These are phyloP conservation scores for Solanum infundibuliforme DNA, from an alignment of 257 asterid species.

Conservation along the genomic window DNA sequence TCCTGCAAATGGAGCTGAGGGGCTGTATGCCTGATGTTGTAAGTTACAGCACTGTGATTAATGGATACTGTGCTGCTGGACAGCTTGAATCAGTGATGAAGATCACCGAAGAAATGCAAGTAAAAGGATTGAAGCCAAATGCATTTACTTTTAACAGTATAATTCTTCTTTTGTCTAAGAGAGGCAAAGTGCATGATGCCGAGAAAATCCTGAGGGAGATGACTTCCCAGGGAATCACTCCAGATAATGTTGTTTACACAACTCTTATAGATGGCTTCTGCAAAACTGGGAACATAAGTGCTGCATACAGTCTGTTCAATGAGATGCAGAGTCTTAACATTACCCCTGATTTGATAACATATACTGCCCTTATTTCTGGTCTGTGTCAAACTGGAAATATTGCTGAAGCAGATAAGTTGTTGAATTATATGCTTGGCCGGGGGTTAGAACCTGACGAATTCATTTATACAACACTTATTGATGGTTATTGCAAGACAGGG, in stretches of 20 bases:
- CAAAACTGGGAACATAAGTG: constrained; percentile 42
- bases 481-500: constrained; percentile 79
- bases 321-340: constrained; percentile 57
- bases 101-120: constrained; percentile 47
- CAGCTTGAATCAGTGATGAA: constrained; percentile 43
- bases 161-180: constrained; percentile 50
- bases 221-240: constrained; percentile 51
- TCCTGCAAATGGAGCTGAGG: constrained; percentile 55
- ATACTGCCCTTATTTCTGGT: constrained; percentile 65
- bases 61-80: constrained; percentile 62
- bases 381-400: constrained; percentile 58
- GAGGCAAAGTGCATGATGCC: constrained; percentile 54
- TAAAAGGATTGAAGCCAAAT: constrained; percentile 64
- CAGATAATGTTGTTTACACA: constrained; percentile 73
- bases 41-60: constrained; percentile 73
- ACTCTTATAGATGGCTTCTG: constrained; percentile 78
- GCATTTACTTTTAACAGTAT: constrained; percentile 67
- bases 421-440: constrained; percentile 51
- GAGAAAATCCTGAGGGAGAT: constrained; percentile 70
- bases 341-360: constrained; percentile 54
- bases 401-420: constrained; percentile 56
- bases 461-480: constrained; percentile 73
- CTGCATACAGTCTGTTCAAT: constrained; percentile 48
- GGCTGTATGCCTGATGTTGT: constrained; percentile 76
- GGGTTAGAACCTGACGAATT: constrained; percentile 75